Percentiles rank a stretch among this genome's conserved stretches.
Evolutionary conservation across 2,329 filamentous ascomycete genomes (phyloP).

Genomic region (Metarhizium humberi): DNA sequence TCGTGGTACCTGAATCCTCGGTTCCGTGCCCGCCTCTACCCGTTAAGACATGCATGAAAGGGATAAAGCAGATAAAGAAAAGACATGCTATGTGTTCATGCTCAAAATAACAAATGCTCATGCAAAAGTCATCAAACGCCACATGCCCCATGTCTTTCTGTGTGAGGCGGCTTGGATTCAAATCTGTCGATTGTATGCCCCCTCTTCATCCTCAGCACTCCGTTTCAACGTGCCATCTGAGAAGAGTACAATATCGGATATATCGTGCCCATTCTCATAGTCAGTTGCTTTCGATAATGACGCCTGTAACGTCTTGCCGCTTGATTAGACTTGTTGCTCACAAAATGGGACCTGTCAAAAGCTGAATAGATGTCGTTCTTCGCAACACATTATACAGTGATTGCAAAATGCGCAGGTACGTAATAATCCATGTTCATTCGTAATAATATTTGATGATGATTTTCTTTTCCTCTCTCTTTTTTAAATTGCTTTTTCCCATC

Average conservation of each 20-base stretch:
- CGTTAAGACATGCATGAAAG: not conserved
- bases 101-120: slow-evolving; percentile 25
- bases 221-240: not conserved
- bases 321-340: not conserved
- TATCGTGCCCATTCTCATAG: not conserved
- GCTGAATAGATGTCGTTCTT: slow-evolving; percentile 4
- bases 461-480: not conserved
- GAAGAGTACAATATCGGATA: not conserved
- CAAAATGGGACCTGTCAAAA: slow-evolving; percentile 3
- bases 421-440: slow-evolving; percentile 27
- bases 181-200: not conserved
- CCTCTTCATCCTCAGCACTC: not conserved
- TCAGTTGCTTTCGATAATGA: not conserved
- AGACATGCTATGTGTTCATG: slow-evolving; percentile 14
- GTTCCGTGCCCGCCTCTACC: not conserved
- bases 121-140: slow-evolving; percentile 16
- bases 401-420: slow-evolving; percentile 23
- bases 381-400: not conserved
- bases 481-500: not conserved
- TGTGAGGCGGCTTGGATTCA: not conserved
- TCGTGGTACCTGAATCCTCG: not conserved
- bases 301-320: not conserved
- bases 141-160: not conserved
- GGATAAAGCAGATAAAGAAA: slow-evolving; percentile 1
- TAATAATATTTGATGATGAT: slow-evolving; percentile 12